These are phyloP conservation scores for Colletotrichum sp. DNA, from an alignment of 2,329 filamentous ascomycete genomes.

Conservation along the genomic window DNA sequence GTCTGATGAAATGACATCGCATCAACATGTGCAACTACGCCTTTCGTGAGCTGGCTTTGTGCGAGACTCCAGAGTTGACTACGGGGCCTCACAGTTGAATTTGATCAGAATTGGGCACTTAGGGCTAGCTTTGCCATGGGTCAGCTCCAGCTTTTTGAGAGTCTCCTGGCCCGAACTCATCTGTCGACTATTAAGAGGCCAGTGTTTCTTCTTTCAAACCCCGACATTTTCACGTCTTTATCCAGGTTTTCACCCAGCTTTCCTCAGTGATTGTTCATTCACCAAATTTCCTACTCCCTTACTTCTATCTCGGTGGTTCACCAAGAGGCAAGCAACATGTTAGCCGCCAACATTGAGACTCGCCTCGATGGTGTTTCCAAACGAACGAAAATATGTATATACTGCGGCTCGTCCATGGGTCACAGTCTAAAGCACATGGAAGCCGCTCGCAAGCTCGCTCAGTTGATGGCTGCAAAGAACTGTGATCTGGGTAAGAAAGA, in stretches of 20 bases:
- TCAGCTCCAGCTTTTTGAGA: background rate
- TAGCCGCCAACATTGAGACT: fast-evolving
- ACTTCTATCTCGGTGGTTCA: background rate
- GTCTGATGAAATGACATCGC: background rate
- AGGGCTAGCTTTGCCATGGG: background rate
- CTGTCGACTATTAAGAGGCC: background rate
- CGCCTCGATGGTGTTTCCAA: fast-evolving
- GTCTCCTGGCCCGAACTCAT: background rate
- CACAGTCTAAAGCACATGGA: background rate
- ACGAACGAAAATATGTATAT: background rate
- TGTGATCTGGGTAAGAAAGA: fast-evolving
- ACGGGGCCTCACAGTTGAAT: too few species aligned
- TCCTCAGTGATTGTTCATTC: too few species aligned
- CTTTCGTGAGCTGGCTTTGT: background rate
- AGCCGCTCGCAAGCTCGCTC: background rate
- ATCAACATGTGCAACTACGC: background rate
- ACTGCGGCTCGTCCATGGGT: background rate
- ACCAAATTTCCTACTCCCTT: fast-evolving
- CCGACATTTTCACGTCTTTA: background rate
- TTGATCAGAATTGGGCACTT: background rate
- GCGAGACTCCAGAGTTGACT: too few species aligned
- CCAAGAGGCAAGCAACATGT: background rate
- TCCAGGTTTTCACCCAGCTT: too few species aligned
- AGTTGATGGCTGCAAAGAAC: fast-evolving
- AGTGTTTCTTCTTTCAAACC: fast-evolving